A percentile compares a stretch with the other conserved stretches of the same genome.
These are phyloP conservation scores for Plasmodium inui DNA, from an alignment of 169 alveolate species.

Conservation along the genomic window DNA sequence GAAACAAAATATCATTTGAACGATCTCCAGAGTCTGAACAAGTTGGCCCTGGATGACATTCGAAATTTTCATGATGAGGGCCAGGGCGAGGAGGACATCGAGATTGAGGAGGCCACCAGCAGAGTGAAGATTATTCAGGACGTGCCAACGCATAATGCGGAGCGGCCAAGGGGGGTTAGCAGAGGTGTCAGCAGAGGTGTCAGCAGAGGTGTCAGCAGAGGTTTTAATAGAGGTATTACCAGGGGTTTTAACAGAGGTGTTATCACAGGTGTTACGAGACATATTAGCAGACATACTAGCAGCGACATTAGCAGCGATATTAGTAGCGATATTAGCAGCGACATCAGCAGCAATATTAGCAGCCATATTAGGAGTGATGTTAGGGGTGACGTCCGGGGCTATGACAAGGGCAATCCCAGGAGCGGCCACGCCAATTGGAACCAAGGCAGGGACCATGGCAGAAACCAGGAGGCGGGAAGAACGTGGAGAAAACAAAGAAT, in stretches of 20 bases:
- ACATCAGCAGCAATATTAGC: no score
- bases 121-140: slow-evolving; percentile 1
- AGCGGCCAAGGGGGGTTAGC: neutral
- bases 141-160: slow-evolving; percentile 3
- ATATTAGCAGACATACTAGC: no score
- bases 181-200: neutral
- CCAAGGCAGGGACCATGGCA: no score
- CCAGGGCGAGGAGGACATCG: neutral
- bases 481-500: neutral
- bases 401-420: neutral
- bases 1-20: neutral
- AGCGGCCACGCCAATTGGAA: neutral
- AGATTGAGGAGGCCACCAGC: neutral
- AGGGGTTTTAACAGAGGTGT: no score
- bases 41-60: neutral
- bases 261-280: neutral
- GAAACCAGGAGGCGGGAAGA: neutral
- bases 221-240: neutral
- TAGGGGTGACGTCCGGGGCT: neutral
- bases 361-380: neutral
- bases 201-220: neutral
- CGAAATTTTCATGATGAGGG: neutral
- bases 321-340: no score
- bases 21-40: neutral
- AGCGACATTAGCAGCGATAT: no score